Evolutionary conservation across 2,329 filamentous ascomycete genomes (phyloP).

Genomic region (Penicillium sp.): DNA sequence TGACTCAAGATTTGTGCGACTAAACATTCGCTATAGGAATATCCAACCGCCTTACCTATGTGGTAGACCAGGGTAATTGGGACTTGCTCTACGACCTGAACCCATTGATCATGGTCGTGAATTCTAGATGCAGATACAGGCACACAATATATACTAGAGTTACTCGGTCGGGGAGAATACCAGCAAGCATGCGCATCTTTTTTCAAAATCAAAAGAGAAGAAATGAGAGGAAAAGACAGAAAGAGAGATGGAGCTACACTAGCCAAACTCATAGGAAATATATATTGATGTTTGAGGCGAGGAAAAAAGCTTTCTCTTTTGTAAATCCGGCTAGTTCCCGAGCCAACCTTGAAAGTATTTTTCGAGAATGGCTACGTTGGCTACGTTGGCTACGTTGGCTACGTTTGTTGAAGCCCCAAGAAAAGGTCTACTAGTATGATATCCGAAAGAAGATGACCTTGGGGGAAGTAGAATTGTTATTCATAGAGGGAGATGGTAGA

Average conservation of each 20-base stretch:
- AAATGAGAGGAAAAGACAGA: too few relatives aligned
- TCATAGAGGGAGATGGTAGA: not conserved
- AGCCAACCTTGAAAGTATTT: not conserved
- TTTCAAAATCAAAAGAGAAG: too few relatives aligned
- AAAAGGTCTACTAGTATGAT: too few relatives aligned
- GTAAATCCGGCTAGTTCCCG: not conserved
- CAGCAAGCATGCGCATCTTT: too few relatives aligned
- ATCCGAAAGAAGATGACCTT: too few relatives aligned
- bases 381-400: too few relatives aligned
- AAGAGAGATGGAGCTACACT: not conserved
- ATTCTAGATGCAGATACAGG: not conserved
- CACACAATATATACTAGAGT: not conserved
- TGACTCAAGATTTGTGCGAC: not conserved
- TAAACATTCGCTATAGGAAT: not conserved
- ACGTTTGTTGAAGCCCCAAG: too few relatives aligned
- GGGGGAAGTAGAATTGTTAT: not conserved
- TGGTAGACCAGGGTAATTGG: too few relatives aligned
- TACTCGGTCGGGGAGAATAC: not conserved
- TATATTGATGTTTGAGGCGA: not conserved
- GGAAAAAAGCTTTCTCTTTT: not conserved
- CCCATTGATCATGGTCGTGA: not conserved
- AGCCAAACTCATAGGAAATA: not conserved
- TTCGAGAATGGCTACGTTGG: not conserved
- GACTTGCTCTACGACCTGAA: not conserved
- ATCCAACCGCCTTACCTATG: not conserved